Evolutionary conservation across 2,329 filamentous ascomycete species (phyloP), one percentile per base, ranked within the genome.

Genomic region (Macrophomina phaseolina): DNA sequence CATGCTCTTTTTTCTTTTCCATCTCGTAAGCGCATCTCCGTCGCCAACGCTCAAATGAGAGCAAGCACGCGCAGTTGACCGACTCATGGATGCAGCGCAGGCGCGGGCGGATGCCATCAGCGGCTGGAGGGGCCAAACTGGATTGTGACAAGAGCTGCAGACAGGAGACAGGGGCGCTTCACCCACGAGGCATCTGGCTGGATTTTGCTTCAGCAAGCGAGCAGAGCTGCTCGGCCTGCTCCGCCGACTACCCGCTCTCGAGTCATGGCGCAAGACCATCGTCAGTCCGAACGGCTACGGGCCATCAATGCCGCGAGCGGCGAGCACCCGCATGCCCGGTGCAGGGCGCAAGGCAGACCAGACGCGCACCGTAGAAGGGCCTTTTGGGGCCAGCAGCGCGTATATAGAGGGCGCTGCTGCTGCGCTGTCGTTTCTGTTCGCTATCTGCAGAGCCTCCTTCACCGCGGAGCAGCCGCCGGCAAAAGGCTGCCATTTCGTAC

Each of bases 331-430:
- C 63, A 49, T 51, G 63, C 38, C 49, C 63, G 49, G 63, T 56
- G 51, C 51, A 55, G 63, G 63, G 63, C 63, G 63, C 58, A 49
- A 62, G 58, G 58, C 58, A 62, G 58, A 40, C 45, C 42, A 62
- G 58, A 62, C 32, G 58, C 58, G 58, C 58, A 60, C 74, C 73
- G 74, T 67, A 76, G 71, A 77, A 75, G 75, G 75, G 72, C 75
- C 76, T 76, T 77, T 74, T 70, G 45, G 30, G 58, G 62, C 52
- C 18, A 62, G 36, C 23, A 34, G 34, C 32, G 66, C 64, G 68
- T 69, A 67, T 68, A 74, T 75, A 74, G 76, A 76, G 74, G 69
- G 70, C 67, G 68, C 53, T 67, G 67, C 62, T 23, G 70, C 70
- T 70, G 70, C 72, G 36, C 36, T 38, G 7, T 55, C 62, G 32